phyloP scores from a whole-genome alignment of 306 rosid species.

The Lathyrus sativus region DNA sequence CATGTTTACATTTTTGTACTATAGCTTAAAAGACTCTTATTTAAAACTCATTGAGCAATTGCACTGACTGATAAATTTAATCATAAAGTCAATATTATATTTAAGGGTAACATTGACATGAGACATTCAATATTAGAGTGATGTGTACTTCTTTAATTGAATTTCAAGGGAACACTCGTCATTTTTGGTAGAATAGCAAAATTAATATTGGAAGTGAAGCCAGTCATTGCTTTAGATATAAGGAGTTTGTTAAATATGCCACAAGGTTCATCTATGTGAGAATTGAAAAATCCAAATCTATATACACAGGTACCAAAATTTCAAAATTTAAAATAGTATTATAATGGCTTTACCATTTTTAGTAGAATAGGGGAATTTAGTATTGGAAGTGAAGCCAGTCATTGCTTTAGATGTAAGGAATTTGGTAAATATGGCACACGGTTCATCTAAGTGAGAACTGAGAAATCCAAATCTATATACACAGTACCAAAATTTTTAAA shows the following conservation, averaged over 20 bases:
- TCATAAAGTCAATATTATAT: constrained; percentile 23
- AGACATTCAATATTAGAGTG: constrained; percentile 1
- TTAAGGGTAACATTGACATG: background rate
- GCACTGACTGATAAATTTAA: background rate
- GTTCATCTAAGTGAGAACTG: constrained; percentile 5
- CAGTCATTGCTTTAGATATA: constrained; percentile 1
- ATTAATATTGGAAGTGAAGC: background rate
- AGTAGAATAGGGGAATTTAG: background rate
- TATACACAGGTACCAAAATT: background rate
- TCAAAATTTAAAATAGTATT: background rate
- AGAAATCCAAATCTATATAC: background rate
- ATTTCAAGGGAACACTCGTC: constrained; percentile 15
- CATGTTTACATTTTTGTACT: constrained; percentile 21
- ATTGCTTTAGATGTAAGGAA: background rate
- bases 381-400: no score
- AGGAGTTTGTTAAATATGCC: background rate
- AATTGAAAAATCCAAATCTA: constrained; percentile 4
- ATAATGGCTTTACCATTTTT: background rate
- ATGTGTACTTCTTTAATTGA: constrained; percentile 9
- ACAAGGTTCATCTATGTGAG: background rate
- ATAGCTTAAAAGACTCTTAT: background rate
- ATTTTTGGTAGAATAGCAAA: background rate
- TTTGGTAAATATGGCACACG: background rate
- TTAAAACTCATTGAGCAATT: constrained; percentile 2
- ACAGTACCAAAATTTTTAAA: background rate